These are phyloP conservation scores for Aureobasidium mangrovei DNA, from an alignment of 2,329 filamentous ascomycete genomes.

Conservation along the genomic window DNA sequence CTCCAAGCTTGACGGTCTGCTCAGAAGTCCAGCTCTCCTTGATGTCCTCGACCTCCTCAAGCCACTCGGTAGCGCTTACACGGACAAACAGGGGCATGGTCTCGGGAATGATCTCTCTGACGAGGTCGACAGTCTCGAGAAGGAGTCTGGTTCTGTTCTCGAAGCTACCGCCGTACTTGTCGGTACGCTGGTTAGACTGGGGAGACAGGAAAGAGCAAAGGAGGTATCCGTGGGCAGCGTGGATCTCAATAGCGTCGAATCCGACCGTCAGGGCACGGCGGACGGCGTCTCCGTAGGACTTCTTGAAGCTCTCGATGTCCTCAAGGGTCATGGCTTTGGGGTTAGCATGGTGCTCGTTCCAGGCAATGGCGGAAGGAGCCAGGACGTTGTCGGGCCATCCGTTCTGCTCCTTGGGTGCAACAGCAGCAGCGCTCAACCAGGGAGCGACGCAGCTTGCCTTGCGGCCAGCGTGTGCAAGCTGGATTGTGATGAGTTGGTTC, in stretches of 20 bases:
- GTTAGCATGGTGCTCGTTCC: constrained; percentile 49
- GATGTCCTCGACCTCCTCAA: constrained; percentile 50
- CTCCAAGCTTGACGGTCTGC: constrained; percentile 55
- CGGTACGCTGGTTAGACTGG: constrained; percentile 58
- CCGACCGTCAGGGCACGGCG: constrained; percentile 49
- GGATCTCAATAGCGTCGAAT: constrained; percentile 71
- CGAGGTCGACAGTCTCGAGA: constrained; percentile 57
- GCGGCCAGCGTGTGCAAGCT: constrained; percentile 70
- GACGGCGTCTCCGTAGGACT: constrained; percentile 54
- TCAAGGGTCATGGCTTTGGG: constrained; percentile 60
- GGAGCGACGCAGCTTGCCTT: constrained; percentile 52
- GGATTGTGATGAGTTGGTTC: constrained; percentile 64
- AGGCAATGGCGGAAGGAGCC: constrained; percentile 53
- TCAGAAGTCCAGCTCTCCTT: constrained; percentile 58
- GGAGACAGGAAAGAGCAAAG: constrained; percentile 63
- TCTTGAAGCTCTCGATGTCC: constrained; percentile 59
- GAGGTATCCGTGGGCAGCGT: constrained; percentile 72
- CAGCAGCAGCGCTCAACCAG: constrained; percentile 51
- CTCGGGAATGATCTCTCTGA: constrained; percentile 54
- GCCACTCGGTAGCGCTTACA: constrained; percentile 67
- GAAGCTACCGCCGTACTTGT: constrained; percentile 59
- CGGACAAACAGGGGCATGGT: constrained; percentile 64
- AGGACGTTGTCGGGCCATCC: constrained; percentile 47
- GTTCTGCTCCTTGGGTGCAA: constrained; percentile 44
- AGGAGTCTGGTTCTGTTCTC: constrained; percentile 63